Percentiles rank a stretch among this genome's conserved stretches.
Conservation (phyloP, 139 green algal species). For the Volvox africanus region DNA sequence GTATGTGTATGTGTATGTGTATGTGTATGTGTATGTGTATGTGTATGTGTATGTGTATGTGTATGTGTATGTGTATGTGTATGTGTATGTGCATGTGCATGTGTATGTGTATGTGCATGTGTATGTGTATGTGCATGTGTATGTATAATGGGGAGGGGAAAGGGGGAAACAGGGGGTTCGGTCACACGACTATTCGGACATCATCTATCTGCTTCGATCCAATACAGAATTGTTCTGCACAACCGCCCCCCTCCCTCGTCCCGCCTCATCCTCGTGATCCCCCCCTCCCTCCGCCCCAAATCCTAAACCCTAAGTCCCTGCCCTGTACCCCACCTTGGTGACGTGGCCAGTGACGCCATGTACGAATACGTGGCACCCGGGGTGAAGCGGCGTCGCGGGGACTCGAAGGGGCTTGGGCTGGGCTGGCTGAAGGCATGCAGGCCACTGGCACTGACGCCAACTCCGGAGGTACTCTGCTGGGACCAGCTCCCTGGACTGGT, state of each 20-base stretch:
- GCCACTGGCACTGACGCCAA: background rate
- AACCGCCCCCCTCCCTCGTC: background rate
- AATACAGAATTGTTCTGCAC: no score
- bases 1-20: no score
- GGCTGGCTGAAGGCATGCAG: conserved; percentile 21
- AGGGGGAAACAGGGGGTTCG: no score
- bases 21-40: no score
- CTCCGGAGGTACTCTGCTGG: background rate
- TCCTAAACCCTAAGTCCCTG: background rate
- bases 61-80: no score
- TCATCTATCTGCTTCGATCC: no score
- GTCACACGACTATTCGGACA: no score
- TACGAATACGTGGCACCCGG: background rate
- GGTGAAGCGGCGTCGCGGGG: background rate
- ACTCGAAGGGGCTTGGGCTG: conserved; percentile 4
- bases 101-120: no score
- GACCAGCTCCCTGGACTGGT: background rate
- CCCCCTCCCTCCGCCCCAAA: background rate
- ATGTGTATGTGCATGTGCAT: no score
- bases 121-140: no score
- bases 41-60: no score
- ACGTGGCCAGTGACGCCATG: conserved; percentile 1
- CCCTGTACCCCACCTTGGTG: conserved; percentile 2
- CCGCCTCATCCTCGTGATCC: background rate
- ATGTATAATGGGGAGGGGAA: no score